These are phyloP conservation scores for Lasiodiplodia citricola DNA, from an alignment of 2,329 filamentous ascomycete genomes.

Conservation along the genomic window DNA sequence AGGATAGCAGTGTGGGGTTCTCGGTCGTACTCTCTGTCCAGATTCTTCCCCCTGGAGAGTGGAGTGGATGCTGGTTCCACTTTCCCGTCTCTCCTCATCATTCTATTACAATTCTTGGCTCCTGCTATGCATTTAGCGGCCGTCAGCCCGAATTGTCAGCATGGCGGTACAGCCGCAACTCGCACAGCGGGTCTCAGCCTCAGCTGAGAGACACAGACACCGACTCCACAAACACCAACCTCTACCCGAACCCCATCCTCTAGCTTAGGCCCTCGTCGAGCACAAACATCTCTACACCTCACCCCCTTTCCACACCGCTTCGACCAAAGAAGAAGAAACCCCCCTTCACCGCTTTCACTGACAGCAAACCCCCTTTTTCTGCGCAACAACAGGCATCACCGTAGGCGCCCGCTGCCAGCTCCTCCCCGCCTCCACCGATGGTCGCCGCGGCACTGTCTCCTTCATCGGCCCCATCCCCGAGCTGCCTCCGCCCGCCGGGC, in stretches of 20 bases:
- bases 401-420: constrained; percentile 51
- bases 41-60: not conserved
- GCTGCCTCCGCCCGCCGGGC: constrained; percentile 64
- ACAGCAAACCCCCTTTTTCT: not conserved
- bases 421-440: constrained; percentile 67
- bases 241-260: not conserved
- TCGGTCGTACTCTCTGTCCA: not conserved
- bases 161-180: not conserved
- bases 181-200: not conserved
- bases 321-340: too few relatives aligned
- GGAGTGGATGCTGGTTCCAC: not conserved
- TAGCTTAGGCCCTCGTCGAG: not conserved
- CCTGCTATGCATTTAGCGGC: not conserved
- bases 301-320: not conserved
- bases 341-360: not conserved
- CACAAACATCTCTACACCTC: not conserved
- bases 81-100: not conserved
- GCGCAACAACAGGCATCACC: constrained; percentile 45
- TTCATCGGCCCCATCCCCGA: constrained; percentile 77
- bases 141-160: not conserved
- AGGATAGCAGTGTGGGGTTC: not conserved
- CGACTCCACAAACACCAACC: not conserved
- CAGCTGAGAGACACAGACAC: not conserved
- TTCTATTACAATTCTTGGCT: not conserved
- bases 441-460: constrained; percentile 69